Evolutionary conservation across 208 protist species (phyloP).

Genomic region (Trypanosoma scelopori): DNA sequence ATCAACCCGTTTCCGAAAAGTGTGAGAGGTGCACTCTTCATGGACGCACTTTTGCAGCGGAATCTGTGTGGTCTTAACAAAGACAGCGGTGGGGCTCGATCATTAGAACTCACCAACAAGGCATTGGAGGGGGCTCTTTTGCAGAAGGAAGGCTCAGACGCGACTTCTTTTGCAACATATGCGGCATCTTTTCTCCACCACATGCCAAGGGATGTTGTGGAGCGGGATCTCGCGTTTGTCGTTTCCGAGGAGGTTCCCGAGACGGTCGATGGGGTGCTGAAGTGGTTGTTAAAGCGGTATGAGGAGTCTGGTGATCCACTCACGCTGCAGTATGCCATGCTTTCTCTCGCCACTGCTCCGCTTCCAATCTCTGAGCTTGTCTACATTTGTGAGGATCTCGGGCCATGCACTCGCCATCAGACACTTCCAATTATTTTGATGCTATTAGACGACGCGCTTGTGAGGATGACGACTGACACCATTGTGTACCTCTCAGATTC

Average conservation of each 20-base stretch:
- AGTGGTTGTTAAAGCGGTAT: constrained; percentile 40
- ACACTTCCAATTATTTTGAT: constrained; percentile 62
- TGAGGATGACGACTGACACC: constrained; percentile 46
- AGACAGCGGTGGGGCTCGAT: constrained; percentile 9
- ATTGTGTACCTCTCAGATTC: constrained; percentile 48
- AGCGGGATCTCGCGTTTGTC: constrained; percentile 30
- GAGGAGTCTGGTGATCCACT: constrained; percentile 38
- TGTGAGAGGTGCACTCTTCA: constrained; percentile 46
- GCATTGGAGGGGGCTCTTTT: constrained; percentile 65
- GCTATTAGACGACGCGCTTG: constrained; percentile 60
- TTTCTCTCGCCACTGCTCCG: constrained; percentile 48
- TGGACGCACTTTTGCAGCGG: constrained; percentile 31
- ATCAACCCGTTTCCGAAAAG: constrained; percentile 56
- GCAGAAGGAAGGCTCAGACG: constrained; percentile 64
- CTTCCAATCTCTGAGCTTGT: constrained; percentile 70
- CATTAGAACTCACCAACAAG: constrained; percentile 21
- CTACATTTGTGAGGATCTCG: constrained; percentile 78
- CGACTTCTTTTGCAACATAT: constrained; percentile 52
- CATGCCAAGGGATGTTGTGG: constrained; percentile 28
- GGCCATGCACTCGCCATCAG: constrained; percentile 55
- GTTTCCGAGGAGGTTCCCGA: constrained; percentile 50
- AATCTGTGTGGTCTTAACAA: constrained; percentile 25
- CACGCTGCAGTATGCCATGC: constrained; percentile 59
- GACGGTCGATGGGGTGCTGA: constrained; percentile 50
- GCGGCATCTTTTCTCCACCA: constrained; percentile 51